These are phyloP conservation scores for Mycena belliarum DNA, from an alignment of 768 basidiomycete species.

Conservation along the genomic window DNA sequence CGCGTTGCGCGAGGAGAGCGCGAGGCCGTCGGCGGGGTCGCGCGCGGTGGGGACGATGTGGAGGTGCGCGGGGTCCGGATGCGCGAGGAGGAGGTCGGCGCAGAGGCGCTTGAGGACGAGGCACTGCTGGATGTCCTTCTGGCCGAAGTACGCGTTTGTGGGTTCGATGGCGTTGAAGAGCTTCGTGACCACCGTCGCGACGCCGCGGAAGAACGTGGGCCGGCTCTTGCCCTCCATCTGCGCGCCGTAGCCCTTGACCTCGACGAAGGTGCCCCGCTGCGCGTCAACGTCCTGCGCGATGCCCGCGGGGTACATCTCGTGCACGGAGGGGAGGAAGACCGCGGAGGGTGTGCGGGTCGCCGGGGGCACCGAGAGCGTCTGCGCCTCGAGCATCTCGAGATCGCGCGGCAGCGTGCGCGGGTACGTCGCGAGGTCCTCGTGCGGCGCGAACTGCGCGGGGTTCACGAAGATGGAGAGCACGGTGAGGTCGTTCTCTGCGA, in stretches of 20 bases:
- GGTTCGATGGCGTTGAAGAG: conserved; percentile 95
- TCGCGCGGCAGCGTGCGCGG: conserved; percentile 85
- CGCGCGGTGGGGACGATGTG: conserved; percentile 88
- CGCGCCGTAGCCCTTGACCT: conserved; percentile 87
- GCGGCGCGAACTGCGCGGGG: conserved; percentile 94
- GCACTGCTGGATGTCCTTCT: conserved; percentile 98
- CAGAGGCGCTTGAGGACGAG: conserved; percentile 78
- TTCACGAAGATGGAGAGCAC: conserved; percentile 97
- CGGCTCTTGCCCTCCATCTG: conserved; percentile 91
- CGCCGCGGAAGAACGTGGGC: conserved; percentile 93
- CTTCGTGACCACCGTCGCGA: conserved; percentile 93
- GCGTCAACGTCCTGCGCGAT: conserved; percentile 72
- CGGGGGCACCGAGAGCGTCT: conserved; percentile 29
- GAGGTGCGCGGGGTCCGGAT: conserved; percentile 72
- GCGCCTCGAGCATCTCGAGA: conserved; percentile 56
- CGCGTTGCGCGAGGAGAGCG: conserved; percentile 88
- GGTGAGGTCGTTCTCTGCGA: conserved; percentile 80
- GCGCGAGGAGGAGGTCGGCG: conserved; percentile 76
- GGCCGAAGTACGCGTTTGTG: conserved; percentile 91
- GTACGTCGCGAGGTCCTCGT: conserved; percentile 90
- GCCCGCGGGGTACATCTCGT: conserved; percentile 92
- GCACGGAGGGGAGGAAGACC: conserved; percentile 77
- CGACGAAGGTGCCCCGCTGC: conserved; percentile 89
- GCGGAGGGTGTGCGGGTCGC: conserved; percentile 51
- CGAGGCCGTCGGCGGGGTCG: conserved; percentile 63